phyloP scores from a whole-genome alignment of 208 protist species.

The Acanthamoeba divionensis region DNA sequence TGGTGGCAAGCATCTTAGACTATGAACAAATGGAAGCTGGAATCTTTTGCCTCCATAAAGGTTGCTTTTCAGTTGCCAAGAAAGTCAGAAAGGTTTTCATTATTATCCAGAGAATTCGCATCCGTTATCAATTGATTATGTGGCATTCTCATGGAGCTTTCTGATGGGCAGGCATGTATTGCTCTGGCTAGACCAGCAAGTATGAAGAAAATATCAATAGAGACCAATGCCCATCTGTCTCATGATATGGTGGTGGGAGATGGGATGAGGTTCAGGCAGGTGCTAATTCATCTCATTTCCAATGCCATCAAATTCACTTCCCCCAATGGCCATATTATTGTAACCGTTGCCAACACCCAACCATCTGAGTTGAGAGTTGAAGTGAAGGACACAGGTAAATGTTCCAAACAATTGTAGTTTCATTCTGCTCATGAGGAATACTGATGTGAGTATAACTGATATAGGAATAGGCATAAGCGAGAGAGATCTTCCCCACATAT shows the following conservation, averaged over 20 bases:
- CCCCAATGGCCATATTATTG: background rate
- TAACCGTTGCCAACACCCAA: background rate
- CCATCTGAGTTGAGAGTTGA: conserved; percentile 25
- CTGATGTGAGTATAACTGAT: too few relatives aligned
- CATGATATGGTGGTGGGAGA: conserved; percentile 23
- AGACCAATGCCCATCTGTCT: background rate
- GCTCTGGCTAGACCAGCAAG: background rate
- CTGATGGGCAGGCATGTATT: too few relatives aligned
- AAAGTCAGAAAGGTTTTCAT: background rate
- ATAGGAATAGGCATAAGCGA: conserved; percentile 67
- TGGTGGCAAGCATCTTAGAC: conserved; percentile 21
- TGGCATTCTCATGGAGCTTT: too few relatives aligned
- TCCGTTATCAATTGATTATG: too few relatives aligned
- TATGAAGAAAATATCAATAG: background rate
- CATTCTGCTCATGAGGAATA: too few relatives aligned
- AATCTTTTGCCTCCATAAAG: background rate
- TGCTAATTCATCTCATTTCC: conserved; percentile 16
- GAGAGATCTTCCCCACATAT: conserved; percentile 37
- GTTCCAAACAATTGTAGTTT: too few relatives aligned
- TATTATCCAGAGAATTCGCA: too few relatives aligned
- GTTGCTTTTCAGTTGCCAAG: background rate
- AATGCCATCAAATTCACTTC: conserved; percentile 52
- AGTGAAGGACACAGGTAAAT: conserved; percentile 63
- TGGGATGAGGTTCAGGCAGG: background rate
- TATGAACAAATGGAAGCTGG: background rate